phyloP scores from a whole-genome alignment of 2,329 filamentous ascomycete genomes.

The Zymoseptoria pseudotritici region DNA sequence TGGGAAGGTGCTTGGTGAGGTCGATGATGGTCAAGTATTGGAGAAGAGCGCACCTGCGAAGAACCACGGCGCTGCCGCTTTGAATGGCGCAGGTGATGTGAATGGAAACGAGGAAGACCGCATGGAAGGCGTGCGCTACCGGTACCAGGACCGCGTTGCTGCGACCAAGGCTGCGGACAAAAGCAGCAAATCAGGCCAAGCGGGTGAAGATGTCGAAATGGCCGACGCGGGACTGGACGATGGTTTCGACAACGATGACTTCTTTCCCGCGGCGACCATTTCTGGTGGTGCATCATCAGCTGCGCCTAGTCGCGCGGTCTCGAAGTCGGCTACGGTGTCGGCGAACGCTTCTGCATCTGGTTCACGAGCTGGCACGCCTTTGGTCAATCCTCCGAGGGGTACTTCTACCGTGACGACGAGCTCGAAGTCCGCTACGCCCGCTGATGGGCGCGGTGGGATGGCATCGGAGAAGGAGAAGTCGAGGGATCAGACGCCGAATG shows the following conservation, averaged over 20 bases:
- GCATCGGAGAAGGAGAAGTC: background rate
- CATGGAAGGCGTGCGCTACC: constrained; percentile 32
- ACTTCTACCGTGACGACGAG: background rate
- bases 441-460: background rate
- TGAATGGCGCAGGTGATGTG: constrained; percentile 14
- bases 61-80: background rate
- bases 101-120: constrained; percentile 26
- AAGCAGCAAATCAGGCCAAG: background rate
- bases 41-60: background rate
- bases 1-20: constrained; percentile 3
- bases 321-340: background rate
- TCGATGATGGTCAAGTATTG: constrained; percentile 6
- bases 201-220: constrained; percentile 27
- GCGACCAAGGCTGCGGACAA: constrained; percentile 12
- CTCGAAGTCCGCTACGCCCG: background rate
- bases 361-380: constrained; percentile 20
- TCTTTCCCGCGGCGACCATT: background rate
- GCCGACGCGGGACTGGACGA: constrained; percentile 17
- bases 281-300: background rate
- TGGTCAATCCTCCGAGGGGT: background rate
- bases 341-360: background rate
- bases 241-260: background rate
- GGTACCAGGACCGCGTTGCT: constrained; percentile 24
- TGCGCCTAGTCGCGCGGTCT: background rate
- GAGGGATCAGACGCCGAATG: background rate